These are phyloP conservation scores for Boletus huronensis DNA, from an alignment of 768 basidiomycete genomes.

Conservation along the genomic window DNA sequence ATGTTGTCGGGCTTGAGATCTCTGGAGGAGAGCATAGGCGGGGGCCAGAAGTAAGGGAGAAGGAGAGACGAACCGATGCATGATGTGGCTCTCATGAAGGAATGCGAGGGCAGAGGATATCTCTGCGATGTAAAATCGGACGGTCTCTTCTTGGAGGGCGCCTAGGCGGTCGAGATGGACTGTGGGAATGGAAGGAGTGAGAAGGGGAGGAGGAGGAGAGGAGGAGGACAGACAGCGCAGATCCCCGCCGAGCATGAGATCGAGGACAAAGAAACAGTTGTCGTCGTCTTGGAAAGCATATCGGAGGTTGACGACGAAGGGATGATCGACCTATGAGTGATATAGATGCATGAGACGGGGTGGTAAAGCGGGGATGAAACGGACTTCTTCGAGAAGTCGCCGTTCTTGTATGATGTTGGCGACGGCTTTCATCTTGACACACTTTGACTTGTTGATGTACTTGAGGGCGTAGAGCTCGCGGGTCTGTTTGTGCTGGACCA, in stretches of 20 bases:
- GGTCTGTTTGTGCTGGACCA: constrained; percentile 99
- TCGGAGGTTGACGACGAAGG: constrained; percentile 90
- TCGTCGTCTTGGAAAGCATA: constrained; percentile 99
- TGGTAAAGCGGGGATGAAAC: constrained; percentile 7
- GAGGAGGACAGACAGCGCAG: constrained; percentile 66
- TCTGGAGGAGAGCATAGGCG: constrained; percentile 37
- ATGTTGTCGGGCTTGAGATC: constrained; percentile 99
- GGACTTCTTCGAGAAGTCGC: constrained; percentile 89
- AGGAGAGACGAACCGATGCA: constrained; percentile 75
- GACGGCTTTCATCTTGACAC: constrained; percentile 97
- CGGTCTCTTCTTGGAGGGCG: constrained; percentile 68
- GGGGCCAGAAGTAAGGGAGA: too few species aligned
- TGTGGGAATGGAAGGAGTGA: constrained; percentile 29
- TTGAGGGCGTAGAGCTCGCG: constrained; percentile 95
- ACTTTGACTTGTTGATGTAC: constrained; percentile 98
- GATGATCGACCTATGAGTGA: constrained; percentile 79
- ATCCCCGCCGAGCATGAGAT: constrained; percentile 96
- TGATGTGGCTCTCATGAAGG: constrained; percentile 90
- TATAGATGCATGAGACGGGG: neutral
- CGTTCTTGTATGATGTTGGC: constrained; percentile 97
- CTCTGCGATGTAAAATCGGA: constrained; percentile 88
- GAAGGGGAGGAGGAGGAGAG: neutral
- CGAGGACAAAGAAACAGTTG: constrained; percentile 97
- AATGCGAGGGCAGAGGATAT: constrained; percentile 84
- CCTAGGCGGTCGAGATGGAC: constrained; percentile 87